Base-by-base conservation (phyloP, 352 stramenopile genomes). In the Phytopythium vexans region DNA sequence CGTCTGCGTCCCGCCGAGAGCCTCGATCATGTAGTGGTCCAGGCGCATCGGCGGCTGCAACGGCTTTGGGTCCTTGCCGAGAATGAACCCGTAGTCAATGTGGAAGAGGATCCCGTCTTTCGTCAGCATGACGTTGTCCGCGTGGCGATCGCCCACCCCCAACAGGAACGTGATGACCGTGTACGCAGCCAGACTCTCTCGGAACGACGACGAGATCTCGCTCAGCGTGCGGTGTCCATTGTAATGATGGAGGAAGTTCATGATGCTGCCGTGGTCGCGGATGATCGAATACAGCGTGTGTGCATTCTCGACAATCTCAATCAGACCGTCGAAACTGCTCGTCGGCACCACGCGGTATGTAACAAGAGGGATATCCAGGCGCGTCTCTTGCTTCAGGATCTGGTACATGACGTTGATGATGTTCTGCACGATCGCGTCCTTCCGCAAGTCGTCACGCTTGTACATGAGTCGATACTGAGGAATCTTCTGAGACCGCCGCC, bases 81-180 rank as follows among this genome's bases (percentile, higher is more conserved):
- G 88, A 55, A 99, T 98, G 62, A 98, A 99, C 4, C 96, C 96
- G 68, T 99, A 99, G 77, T 98, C 97, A 65, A 99, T 99, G 63
- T 99, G 97, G 74, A 99, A 99, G 36, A 99, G 84, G 56, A 98
- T 92, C 9, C 97, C 97, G 60, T 93, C 89, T 38, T 92, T 91
- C 35, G 84, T 94, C 4, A 99, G 80, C 95, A 99, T 98, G 46
- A 99, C 96, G 66, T 99, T 99, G 70, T 99, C 97, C 6, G 98
- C 84, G 64, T 99, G 97, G 5, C 97, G 80, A 75, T 99, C 97
- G 27, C 97, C 97, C 45, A 99, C 96, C 33, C 96, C 96, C n/a
- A 99, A 64, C 12, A 99, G 64, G 64, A 99, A 99, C 31, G 97
- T 99, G 50, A 99, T 98, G 37, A 99, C 97, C 33, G 97, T 99